Conservation (phyloP, 2,329 filamentous ascomycete species). For the Rutstroemia sp. region DNA sequence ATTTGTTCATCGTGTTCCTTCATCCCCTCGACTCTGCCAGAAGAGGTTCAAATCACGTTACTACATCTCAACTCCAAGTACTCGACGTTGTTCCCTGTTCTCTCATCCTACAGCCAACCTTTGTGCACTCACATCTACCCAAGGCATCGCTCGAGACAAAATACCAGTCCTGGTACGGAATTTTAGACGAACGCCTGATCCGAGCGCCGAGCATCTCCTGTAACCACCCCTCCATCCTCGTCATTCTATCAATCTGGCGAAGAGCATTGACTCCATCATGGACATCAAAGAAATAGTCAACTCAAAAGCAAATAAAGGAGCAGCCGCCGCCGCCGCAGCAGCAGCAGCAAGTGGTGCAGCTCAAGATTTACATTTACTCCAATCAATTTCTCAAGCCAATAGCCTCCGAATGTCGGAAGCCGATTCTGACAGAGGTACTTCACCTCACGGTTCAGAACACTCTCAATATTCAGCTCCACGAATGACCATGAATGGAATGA, state of each 20-base stretch:
- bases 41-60: neutral
- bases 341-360: constrained; percentile 24
- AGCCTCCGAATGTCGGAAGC: constrained; percentile 28
- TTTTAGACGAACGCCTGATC: constrained; percentile 28
- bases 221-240: constrained; percentile 16
- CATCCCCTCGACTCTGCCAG: neutral
- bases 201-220: constrained; percentile 22
- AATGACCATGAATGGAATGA: constrained; percentile 27
- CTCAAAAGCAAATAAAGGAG: constrained; percentile 28
- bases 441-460: constrained; percentile 31
- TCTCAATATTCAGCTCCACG: constrained; percentile 29
- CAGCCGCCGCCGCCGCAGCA: constrained; percentile 23
- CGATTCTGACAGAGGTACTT: constrained; percentile 29
- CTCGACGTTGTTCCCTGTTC: neutral
- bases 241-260: neutral
- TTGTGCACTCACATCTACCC: constrained; percentile 17
- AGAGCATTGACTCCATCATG: constrained; percentile 20
- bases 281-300: constrained; percentile 33
- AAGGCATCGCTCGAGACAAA: constrained; percentile 21
- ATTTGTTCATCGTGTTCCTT: neutral
- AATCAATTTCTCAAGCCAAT: constrained; percentile 29
- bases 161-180: constrained; percentile 16
- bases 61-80: no score
- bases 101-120: constrained; percentile 15
- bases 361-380: constrained; percentile 29